Conservation (phyloP, 352 stramenopile genomes). For the Globisporangium splendens region DNA sequence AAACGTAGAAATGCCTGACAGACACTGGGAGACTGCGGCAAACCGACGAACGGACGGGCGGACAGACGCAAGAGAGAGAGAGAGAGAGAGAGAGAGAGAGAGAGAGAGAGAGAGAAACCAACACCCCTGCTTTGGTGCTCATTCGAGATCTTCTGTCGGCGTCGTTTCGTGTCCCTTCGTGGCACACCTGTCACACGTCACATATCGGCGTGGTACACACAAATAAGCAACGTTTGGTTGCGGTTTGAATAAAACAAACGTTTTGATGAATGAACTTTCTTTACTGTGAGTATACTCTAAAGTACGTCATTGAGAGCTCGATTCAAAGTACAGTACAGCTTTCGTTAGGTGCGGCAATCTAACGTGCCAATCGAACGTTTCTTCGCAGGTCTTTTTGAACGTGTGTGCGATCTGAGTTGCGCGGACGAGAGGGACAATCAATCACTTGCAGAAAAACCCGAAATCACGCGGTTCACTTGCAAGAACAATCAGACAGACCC, state of each 20-base stretch:
- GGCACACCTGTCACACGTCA: background rate
- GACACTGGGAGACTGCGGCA: no score
- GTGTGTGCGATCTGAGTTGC: background rate
- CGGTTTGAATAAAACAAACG: background rate
- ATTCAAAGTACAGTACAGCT: background rate
- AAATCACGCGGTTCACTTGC: no score
- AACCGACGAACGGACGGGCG: background rate
- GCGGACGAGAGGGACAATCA: no score
- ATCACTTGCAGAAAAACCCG: no score
- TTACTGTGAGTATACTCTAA: background rate
- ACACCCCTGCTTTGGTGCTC: background rate
- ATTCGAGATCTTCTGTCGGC: background rate
- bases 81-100: background rate
- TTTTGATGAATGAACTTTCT: no score
- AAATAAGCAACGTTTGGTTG: background rate
- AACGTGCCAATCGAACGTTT: background rate
- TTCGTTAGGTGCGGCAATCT: background rate
- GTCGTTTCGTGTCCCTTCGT: background rate
- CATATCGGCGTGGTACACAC: background rate
- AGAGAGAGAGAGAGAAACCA: constrained; percentile 5
- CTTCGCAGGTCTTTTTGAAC: background rate
- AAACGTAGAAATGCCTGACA: no score
- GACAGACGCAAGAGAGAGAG: background rate
- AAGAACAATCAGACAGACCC: no score
- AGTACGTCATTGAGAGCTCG: background rate